Base-by-base conservation (phyloP, 495 filamentous ascomycete species). In the Tuber aestivum region DNA sequence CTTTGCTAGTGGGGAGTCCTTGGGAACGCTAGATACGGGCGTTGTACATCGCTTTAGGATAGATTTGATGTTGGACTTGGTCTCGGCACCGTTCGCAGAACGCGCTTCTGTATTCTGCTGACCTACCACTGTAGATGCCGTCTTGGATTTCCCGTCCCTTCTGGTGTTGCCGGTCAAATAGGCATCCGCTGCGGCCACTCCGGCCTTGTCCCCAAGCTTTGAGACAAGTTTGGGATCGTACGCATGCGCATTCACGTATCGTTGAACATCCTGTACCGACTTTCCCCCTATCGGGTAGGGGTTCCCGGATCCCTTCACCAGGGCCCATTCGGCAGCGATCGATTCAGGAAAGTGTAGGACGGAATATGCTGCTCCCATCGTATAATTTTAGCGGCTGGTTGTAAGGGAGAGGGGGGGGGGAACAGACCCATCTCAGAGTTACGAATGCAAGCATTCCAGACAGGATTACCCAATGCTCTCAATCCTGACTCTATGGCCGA, bases 371-470 rank as follows among this genome's bases (percentile, higher is more conserved):
- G 18, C 9, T n/a, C 7, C 45, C 35, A 35, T 14, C 12, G 27
- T 35, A 65, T 65, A 35, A 35, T 65, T 35, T 65, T 65, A 65
- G 56, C 14, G 12, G 35, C 56, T 35, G 1, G 16, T 65, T 6
- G 35, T 65, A n/a, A n/a, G 27, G 56, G 20, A 65, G 20, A 27
- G 27, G 4, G 27, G 32, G 3, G 27, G 20, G 84, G 81, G 73
- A 91, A 92, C 38, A 95, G 83, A 0, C 94, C 94, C 71, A 97
- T 86, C 79, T 97, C 92, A 74, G 92, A 92, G 45, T 90, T 89
- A 21, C 85, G 82, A 70, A 91, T 90, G 74, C 93, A 91, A 0
- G 87, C 84, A 14, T 86, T 85, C 87, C 93, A 97, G 41, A 90
- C 87, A 2, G 79, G 70, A 71, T 91, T 94, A 0, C 74, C 70